Conservation (phyloP, 163 green algal genomes). For the Scenedesmus sp. region DNA sequence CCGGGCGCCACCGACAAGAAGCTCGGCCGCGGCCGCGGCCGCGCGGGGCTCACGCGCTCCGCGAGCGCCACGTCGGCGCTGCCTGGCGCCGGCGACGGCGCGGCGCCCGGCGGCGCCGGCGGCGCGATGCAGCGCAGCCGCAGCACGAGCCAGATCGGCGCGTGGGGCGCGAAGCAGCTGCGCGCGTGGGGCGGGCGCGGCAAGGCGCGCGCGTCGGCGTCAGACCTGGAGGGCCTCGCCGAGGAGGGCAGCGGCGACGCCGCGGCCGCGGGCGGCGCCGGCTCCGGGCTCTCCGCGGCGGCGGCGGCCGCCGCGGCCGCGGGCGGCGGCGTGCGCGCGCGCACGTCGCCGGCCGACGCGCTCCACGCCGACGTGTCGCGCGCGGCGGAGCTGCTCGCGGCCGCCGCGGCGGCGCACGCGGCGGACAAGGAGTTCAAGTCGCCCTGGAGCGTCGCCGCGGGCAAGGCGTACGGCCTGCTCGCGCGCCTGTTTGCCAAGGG, state of each 20-base stretch:
- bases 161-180: constrained; percentile 35
- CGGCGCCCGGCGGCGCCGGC: neutral
- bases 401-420: constrained; percentile 17
- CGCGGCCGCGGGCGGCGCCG: neutral
- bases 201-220: neutral
- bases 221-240: neutral
- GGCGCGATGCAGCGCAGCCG: constrained; percentile 17
- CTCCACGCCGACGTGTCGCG: neutral
- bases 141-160: constrained; percentile 27
- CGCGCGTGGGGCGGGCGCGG: neutral
- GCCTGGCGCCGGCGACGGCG: neutral
- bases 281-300: neutral
- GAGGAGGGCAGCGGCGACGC: neutral
- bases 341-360: neutral
- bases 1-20: constrained; percentile 5
- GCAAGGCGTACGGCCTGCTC: constrained; percentile 30
- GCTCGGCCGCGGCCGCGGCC: constrained; percentile 38
- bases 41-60: neutral
- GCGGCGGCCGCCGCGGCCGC: neutral
- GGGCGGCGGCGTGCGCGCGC: neutral
- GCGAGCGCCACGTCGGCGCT: neutral
- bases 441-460: constrained; percentile 39
- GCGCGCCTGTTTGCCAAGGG: constrained; percentile 64
- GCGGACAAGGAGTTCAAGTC: constrained; percentile 34
- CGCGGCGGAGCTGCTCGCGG: constrained; percentile 37